A percentile compares a stretch with the other conserved stretches of the same genome.
Conservation (phyloP, 2,329 filamentous ascomycete species). For the Penicillium freii region DNA sequence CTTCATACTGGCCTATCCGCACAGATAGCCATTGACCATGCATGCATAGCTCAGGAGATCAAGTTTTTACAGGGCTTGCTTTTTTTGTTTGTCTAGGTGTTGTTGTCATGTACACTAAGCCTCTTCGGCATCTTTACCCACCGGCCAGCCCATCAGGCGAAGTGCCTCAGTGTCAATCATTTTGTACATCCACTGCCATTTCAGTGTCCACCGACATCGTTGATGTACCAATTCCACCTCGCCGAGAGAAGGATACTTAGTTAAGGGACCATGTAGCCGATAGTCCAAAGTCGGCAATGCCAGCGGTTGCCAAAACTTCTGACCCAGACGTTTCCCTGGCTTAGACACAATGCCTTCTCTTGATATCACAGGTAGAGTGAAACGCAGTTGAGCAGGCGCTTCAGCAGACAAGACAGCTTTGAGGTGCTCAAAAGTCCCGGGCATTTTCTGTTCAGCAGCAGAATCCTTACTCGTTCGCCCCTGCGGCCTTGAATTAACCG, state of each 20-base stretch:
- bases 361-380: conserved; percentile 43
- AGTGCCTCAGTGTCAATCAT: conserved; percentile 36
- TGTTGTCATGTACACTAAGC: conserved; percentile 29
- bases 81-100: conserved; percentile 14
- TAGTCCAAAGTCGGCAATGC: conserved; percentile 31
- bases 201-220: conserved; percentile 24
- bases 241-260: neutral
- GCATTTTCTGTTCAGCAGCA: neutral
- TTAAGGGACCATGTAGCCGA: conserved; percentile 14
- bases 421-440: conserved; percentile 6
- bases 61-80: conserved; percentile 14
- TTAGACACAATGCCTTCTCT: conserved; percentile 6
- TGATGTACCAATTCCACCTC: conserved; percentile 9
- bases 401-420: conserved; percentile 24
- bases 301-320: conserved; percentile 16
- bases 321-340: neutral
- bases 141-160: conserved; percentile 32
- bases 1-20: conserved; percentile 14
- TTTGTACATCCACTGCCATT: conserved; percentile 45
- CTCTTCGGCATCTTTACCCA: conserved; percentile 20
- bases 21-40: conserved; percentile 21
- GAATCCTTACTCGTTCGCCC: neutral
- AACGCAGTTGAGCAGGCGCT: conserved; percentile 39
- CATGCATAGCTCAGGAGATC: conserved; percentile 26
- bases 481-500: conserved; percentile 1